Percentiles rank a stretch among this genome's conserved stretches.
These are phyloP conservation scores for Nitzschia palea DNA, from an alignment of 108 stramenopile species.

Conservation along the genomic window DNA sequence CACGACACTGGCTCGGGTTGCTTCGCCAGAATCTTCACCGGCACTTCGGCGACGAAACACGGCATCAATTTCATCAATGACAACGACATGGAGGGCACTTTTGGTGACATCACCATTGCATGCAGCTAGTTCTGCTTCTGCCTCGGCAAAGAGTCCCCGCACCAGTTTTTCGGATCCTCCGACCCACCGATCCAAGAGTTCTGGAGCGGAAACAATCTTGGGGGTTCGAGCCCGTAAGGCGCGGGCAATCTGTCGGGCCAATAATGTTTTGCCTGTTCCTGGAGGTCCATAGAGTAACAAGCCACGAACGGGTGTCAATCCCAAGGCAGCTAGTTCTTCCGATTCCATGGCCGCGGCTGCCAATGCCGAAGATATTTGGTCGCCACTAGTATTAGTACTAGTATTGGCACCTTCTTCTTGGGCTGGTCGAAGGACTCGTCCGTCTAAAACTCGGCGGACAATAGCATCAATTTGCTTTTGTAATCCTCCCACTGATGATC, in stretches of 20 bases:
- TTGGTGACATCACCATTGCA: slow-evolving; percentile 54
- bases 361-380: slow-evolving; percentile 35
- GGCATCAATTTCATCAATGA: slow-evolving; percentile 88
- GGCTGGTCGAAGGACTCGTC: slow-evolving; percentile 62
- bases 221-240: slow-evolving; percentile 88
- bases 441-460: slow-evolving; percentile 75
- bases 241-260: slow-evolving; percentile 66
- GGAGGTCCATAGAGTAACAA: slow-evolving; percentile 86
- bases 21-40: slow-evolving; percentile 63
- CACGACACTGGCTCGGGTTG: slow-evolving; percentile 66
- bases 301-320: slow-evolving; percentile 82
- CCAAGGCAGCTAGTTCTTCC: slow-evolving; percentile 72
- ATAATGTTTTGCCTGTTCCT: slow-evolving; percentile 60
- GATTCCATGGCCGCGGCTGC: slow-evolving; percentile 48
- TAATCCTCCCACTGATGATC: slow-evolving; percentile 62
- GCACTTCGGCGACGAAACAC: slow-evolving; percentile 69
- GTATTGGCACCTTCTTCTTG: slow-evolving; percentile 19
- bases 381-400: neutral
- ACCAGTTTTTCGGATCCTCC: slow-evolving; percentile 93
- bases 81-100: slow-evolving; percentile 73
- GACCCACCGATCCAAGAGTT: slow-evolving; percentile 97
- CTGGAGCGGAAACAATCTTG: slow-evolving; percentile 92
- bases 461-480: slow-evolving; percentile 74
- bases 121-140: slow-evolving; percentile 77
- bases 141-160: slow-evolving; percentile 92